A percentile compares a stretch with the other conserved stretches of the same genome.
phyloP scores from a whole-genome alignment of 2,329 filamentous ascomycete species.

The Claviceps lovelessii region DNA sequence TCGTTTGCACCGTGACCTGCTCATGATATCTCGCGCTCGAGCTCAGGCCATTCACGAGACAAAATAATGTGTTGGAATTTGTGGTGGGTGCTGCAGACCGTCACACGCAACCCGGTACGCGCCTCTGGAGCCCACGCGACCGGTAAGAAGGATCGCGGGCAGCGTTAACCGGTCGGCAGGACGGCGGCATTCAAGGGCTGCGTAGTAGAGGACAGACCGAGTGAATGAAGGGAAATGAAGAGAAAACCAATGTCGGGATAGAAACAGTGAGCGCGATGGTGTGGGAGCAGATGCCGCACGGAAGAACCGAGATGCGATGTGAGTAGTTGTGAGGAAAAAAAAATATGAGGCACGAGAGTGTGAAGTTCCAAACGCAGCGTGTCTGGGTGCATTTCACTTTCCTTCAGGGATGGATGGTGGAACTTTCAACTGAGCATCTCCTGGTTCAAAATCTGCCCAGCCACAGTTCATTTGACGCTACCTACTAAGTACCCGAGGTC shows the following conservation, averaged over 20 bases:
- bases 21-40: slow-evolving; percentile 38
- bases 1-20: slow-evolving; percentile 37
- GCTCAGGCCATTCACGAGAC: slow-evolving; percentile 10
- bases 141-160: slow-evolving; percentile 6
- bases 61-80: slow-evolving; percentile 5
- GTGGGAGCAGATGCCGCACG: slow-evolving; percentile 4
- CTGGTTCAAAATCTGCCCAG: neutral
- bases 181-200: slow-evolving; percentile 25
- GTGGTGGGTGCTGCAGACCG: slow-evolving; percentile 2
- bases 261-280: slow-evolving; percentile 7
- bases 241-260: neutral
- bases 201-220: slow-evolving; percentile 24
- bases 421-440: slow-evolving; percentile 1
- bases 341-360: slow-evolving; percentile 2
- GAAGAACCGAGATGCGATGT: neutral
- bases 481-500: neutral
- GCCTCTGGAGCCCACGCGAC: slow-evolving; percentile 27
- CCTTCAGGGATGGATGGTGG: slow-evolving; percentile 4
- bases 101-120: slow-evolving; percentile 9
- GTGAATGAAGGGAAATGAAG: neutral
- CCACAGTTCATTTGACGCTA: neutral
- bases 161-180: neutral
- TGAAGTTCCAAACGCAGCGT: slow-evolving; percentile 3
- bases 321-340: slow-evolving; percentile 4
- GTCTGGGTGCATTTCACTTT: neutral